These are phyloP conservation scores for Hypoxylon sp. DNA, from an alignment of 2,329 filamentous ascomycete species.

Conservation along the genomic window DNA sequence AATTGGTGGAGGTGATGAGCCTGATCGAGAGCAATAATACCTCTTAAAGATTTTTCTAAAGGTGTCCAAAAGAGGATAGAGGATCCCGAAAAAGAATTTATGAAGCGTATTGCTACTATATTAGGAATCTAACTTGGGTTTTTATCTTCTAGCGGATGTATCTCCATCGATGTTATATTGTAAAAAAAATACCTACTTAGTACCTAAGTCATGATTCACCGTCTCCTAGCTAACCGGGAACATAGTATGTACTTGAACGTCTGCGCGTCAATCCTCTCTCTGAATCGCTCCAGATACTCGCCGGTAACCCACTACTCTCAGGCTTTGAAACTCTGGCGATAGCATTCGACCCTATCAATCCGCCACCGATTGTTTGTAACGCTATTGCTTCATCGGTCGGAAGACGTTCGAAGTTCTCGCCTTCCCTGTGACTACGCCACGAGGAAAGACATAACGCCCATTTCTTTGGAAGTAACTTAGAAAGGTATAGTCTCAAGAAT, in stretches of 20 bases:
- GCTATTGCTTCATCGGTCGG: conserved; percentile 10
- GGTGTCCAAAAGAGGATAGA: too few relatives aligned
- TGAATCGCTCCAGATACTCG: not conserved
- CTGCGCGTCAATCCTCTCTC: not conserved
- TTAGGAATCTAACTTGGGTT: too few relatives aligned
- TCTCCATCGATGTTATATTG: too few relatives aligned
- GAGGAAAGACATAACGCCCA: conserved; percentile 10
- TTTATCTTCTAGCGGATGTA: too few relatives aligned
- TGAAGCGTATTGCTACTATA: too few relatives aligned
- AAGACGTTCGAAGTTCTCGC: conserved; percentile 12
- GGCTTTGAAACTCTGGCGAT: conserved; percentile 1
- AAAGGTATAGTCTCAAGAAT: conserved; percentile 14
- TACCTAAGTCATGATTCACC: too few relatives aligned
- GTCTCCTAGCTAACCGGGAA: conserved; percentile 9
- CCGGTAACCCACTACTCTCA: not conserved
- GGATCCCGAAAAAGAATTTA: too few relatives aligned
- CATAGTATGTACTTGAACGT: conserved; percentile 2
- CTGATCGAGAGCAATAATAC: conserved; percentile 25
- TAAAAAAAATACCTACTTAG: too few relatives aligned
- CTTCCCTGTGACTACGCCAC: conserved; percentile 12
- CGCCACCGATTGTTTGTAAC: conserved; percentile 15
- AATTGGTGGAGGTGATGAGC: conserved; percentile 32
- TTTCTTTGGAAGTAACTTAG: conserved; percentile 13
- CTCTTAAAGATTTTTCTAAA: not conserved
- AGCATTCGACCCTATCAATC: conserved; percentile 7